Evolutionary conservation across 345 rosid genomes (phyloP), one percentile per base, ranked within the genome.

Genomic region (Populus simonii): DNA sequence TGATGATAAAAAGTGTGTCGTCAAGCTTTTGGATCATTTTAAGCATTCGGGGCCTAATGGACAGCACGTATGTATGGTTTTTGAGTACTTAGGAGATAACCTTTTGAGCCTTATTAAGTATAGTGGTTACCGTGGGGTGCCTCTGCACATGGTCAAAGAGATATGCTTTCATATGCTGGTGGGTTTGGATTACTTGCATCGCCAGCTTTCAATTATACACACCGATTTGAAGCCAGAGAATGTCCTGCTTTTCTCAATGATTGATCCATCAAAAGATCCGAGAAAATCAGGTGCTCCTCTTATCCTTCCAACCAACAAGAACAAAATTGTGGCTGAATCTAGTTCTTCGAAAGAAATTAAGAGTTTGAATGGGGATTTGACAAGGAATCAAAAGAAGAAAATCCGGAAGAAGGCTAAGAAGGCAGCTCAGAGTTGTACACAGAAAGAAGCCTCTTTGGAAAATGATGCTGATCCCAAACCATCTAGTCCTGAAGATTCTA

Each of bases 201-300:
- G 87, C 1, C 80, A 91, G 68, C 97, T 96, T 71, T 92, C 92
- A 0, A 86, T 96, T 68, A 92, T 96, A 61, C 98, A 96, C 76
- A 96, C 99, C 49, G 99, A 96, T 90, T 87, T 96, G 85, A 96
- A 96, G 89, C 98, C 98, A 8, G 98, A 96, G 86, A 96, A 96
- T 39, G 83, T 96, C 68, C 84, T 96, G 80, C 93, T 93, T 9
- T 76, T 86, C 79, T 93, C 99, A 55, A 91, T 71, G 81, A 89
- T 96, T 38, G 90, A 96, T 76, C 93, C 98, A 39, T 88, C 88
- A 65, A 90, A 86, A 70, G 97, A 93, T 87, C 92, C 92, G 59
- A 78, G 80, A 41, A 92, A 80, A 62, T 81, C 91, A 3, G 91
- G 90, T 67, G 76, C 72, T 76, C 90, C 94, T 36, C 89, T 88